Base-by-base conservation (phyloP, 495 filamentous ascomycete species). In the Apodospora peruviana region DNA sequence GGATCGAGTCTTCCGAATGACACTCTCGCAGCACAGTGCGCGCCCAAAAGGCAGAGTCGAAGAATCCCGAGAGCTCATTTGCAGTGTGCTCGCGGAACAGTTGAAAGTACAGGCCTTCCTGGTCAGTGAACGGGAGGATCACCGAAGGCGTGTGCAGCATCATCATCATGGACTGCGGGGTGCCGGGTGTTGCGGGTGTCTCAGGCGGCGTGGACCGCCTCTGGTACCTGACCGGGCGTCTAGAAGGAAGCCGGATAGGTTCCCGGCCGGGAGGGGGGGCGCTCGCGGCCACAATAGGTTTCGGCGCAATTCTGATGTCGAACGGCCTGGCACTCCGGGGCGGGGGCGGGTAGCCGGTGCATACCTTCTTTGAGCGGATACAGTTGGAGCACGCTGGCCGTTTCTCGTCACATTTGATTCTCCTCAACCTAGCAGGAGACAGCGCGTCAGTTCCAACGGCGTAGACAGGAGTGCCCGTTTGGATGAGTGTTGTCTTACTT, bases 321-420 rank as follows among this genome's bases (percentile, higher is more conserved):
- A 67, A 69, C 11, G 64, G 61, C 36, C 66, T 60, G 12, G 67
- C 58, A 43, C 61, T 66, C 46, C 72, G 64, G 19, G 65, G 60
- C 46, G 73, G 73, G 4, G 76, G 70, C 14, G 76, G 76, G 48
- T 78, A 80, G 47, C 77, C 77, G 22, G 62, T 59, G 56, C 77
- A 80, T 17, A 51, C 43, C 51, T 71, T 74, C 47, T 67, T 73
- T 8, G 74, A 75, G 19, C 69, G 66, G 16, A 77, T 60, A 52
- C 83, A 86, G 34, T 79, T 76, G 25, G 64, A 63, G 55, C 82
- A 86, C 3, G 57, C 52, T 3, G 83, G 82, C 43, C 77, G 80
- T 48, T 68, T 70, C 60, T 86, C 83, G 61, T 81, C 83, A 64
- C 83, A 86, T 65, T 85, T 85, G 22, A 86, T 81, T 53, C 75